phyloP scores from a whole-genome alignment of 2,329 filamentous ascomycete genomes.

The Xylariaceae sp. region DNA sequence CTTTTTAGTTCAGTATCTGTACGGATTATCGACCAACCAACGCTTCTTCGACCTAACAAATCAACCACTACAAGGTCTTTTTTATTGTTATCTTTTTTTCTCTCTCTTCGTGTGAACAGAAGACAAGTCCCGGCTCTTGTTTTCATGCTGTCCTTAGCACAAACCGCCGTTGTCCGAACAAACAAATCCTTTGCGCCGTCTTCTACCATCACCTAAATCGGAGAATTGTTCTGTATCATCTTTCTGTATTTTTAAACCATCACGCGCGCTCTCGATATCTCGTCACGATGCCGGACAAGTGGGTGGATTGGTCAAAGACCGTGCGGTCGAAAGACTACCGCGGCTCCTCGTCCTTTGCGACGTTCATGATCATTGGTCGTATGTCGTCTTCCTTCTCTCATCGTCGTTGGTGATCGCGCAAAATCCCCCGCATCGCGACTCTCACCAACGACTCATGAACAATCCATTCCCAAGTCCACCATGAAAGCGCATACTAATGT shows the following conservation, averaged over 20 bases:
- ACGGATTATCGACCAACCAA: too few species aligned
- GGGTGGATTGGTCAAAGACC: conserved; percentile 52
- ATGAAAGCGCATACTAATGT: not conserved
- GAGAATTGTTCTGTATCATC: not conserved
- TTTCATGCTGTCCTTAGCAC: too few species aligned
- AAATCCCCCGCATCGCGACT: not conserved
- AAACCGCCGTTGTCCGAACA: not conserved
- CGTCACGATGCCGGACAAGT: conserved; percentile 31
- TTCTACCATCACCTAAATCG: not conserved
- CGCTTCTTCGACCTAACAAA: too few species aligned
- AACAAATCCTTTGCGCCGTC: not conserved
- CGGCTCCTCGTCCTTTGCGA: conserved; percentile 74
- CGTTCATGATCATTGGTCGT: conserved; percentile 96
- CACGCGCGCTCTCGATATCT: not conserved
- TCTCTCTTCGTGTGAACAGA: too few species aligned
- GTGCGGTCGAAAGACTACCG: conserved; percentile 53
- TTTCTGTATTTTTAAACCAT: not conserved
- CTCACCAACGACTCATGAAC: not conserved
- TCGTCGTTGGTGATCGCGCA: not conserved
- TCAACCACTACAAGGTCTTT: too few species aligned
- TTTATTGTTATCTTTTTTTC: too few species aligned
- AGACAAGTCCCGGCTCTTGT: too few species aligned
- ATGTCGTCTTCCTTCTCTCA: conserved; percentile 39
- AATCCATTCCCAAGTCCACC: not conserved
- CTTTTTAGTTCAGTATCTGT: too few species aligned